phyloP scores from a whole-genome alignment of 176 grass and related monocot species.

The Hsuehochloa calcarea region DNA sequence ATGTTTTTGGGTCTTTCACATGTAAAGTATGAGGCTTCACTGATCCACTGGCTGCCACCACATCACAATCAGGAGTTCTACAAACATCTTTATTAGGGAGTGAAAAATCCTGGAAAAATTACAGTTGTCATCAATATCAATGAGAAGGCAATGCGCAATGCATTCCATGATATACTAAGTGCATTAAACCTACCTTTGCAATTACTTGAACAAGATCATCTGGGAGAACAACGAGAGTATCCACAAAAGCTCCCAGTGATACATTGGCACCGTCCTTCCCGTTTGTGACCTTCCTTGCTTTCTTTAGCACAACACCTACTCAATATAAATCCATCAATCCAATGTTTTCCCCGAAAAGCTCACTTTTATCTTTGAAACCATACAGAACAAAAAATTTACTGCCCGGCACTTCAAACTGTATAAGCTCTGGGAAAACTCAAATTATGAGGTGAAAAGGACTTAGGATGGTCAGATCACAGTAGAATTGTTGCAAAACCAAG shows the following conservation, averaged over 20 bases:
- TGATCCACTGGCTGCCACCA: slow-evolving; percentile 11
- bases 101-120: slow-evolving; percentile 60
- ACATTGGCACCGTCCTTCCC: slow-evolving; percentile 63
- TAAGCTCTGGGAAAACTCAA: too few species aligned
- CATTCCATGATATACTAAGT: neutral
- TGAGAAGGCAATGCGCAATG: slow-evolving; percentile 30
- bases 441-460: too few species aligned
- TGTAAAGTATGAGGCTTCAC: slow-evolving; percentile 26
- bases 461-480: too few species aligned
- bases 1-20: slow-evolving; percentile 2
- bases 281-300: slow-evolving; percentile 72
- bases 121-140: neutral
- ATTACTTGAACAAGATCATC: slow-evolving; percentile 89
- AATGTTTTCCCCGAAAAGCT: neutral
- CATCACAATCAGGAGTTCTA: slow-evolving; percentile 29
- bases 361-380: neutral
- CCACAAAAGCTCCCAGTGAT: slow-evolving; percentile 65
- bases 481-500: too few species aligned
- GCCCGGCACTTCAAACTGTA: neutral
- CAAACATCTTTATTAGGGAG: slow-evolving; percentile 47
- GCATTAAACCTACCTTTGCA: slow-evolving; percentile 61
- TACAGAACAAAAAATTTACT: neutral
- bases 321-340: slow-evolving; percentile 35
- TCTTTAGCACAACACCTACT: slow-evolving; percentile 89
- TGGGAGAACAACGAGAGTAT: slow-evolving; percentile 69